Conservation (phyloP, 495 filamentous ascomycete species). For the Aspergillus panamensis region DNA sequence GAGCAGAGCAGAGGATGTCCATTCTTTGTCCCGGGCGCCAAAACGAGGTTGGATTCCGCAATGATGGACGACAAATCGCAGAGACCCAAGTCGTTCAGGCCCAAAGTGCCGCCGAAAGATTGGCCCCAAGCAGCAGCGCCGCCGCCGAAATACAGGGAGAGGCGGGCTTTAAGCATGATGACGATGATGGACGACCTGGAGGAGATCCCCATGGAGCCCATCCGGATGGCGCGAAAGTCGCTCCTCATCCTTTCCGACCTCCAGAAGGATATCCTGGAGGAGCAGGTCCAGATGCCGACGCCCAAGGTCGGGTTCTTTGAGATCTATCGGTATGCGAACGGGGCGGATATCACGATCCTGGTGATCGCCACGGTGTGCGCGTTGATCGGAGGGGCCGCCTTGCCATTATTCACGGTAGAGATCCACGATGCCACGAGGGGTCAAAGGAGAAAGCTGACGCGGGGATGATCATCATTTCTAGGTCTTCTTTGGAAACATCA, state of each 20-base stretch:
- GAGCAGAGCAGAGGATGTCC: neutral
- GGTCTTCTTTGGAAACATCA: conserved; percentile 71
- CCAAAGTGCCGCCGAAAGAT: neutral
- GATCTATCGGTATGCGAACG: conserved; percentile 76
- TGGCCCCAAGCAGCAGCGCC: neutral
- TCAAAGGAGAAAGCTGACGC: neutral
- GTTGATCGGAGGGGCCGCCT: conserved; percentile 71
- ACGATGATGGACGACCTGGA: neutral
- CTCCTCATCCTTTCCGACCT: conserved; percentile 12
- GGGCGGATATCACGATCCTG: conserved; percentile 69
- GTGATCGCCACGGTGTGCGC: conserved; percentile 57
- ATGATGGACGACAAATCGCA: too few relatives aligned
- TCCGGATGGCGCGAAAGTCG: neutral
- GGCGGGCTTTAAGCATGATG: neutral
- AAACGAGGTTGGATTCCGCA: too few relatives aligned
- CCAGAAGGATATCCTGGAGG: conserved; percentile 63
- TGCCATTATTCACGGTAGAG: conserved; percentile 81
- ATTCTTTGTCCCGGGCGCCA: too few relatives aligned
- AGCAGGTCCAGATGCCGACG: conserved; percentile 65
- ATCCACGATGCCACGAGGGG: neutral
- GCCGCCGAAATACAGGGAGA: neutral
- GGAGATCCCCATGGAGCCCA: conserved; percentile 10
- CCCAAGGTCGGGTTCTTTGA: conserved; percentile 61
- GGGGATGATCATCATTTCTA: too few relatives aligned
- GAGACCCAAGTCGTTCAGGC: too few relatives aligned